Conservation (phyloP, 306 rosid genomes). For the Pyrus communis region DNA sequence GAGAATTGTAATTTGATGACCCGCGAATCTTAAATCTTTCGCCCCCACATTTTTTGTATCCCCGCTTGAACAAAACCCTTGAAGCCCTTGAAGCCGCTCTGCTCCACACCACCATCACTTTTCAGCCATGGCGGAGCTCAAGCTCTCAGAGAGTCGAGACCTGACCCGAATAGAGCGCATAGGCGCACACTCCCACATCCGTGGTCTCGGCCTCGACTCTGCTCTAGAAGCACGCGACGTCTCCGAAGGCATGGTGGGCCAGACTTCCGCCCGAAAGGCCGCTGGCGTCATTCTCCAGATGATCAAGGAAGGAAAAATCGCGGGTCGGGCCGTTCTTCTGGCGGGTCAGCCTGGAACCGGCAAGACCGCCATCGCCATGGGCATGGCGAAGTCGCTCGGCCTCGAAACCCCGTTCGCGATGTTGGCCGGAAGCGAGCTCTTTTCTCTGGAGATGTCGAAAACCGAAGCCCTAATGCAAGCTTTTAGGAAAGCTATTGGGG, state of each 20-base stretch:
- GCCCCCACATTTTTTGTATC: too few relatives aligned
- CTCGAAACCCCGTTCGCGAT: constrained; percentile 92
- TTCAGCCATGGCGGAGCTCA: constrained; percentile 46
- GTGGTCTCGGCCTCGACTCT: constrained; percentile 93
- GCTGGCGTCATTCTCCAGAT: constrained; percentile 93
- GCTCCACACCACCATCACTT: neutral
- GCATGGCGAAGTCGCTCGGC: constrained; percentile 98
- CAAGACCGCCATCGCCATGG: constrained; percentile 98
- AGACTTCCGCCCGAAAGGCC: constrained; percentile 74
- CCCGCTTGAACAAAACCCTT: neutral
- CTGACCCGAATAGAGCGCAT: constrained; percentile 95
- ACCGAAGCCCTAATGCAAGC: constrained; percentile 91
- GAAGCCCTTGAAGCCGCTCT: neutral
- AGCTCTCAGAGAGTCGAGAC: constrained; percentile 83
- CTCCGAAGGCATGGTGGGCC: constrained; percentile 99
- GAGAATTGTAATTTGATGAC: too few relatives aligned
- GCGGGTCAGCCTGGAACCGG: constrained; percentile 98
- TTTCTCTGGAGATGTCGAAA: constrained; percentile 90
- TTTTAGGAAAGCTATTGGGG: constrained; percentile 87
- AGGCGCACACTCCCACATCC: constrained; percentile 97
- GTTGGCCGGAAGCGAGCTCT: constrained; percentile 93
- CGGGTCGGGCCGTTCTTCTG: constrained; percentile 80
- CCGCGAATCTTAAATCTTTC: too few relatives aligned
- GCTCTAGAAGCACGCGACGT: constrained; percentile 71
- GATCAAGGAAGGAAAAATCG: constrained; percentile 87